phyloP scores from a whole-genome alignment of 257 asterid genomes.

The Thymus mandschuricus region DNA sequence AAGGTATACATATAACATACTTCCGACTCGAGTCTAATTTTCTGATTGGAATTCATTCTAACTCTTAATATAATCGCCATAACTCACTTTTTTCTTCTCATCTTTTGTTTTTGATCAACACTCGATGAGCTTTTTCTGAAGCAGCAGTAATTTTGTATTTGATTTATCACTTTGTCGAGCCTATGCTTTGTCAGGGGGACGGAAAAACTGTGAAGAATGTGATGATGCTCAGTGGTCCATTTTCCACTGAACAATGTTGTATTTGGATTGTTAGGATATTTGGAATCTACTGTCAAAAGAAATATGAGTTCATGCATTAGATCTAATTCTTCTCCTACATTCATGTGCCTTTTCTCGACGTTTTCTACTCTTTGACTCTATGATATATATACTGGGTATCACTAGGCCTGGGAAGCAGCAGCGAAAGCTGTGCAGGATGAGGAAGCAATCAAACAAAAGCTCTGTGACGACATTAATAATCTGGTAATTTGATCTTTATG shows the following conservation, averaged over 20 bases:
- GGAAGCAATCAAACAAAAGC: slow-evolving; percentile 76
- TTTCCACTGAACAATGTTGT: not conserved
- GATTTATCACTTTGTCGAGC: not conserved
- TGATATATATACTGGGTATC: slow-evolving; percentile 26
- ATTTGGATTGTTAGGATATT: not conserved
- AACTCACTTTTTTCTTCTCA: not conserved
- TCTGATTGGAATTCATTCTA: slow-evolving; percentile 15
- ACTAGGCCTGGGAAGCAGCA: slow-evolving; percentile 88
- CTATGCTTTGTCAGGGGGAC: slow-evolving; percentile 23
- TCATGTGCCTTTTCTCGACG: not conserved
- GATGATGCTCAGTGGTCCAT: not conserved
- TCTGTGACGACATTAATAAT: slow-evolving; percentile 73
- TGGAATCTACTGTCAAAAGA: slow-evolving; percentile 4
- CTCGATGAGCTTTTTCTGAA: slow-evolving; percentile 3
- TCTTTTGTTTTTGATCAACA: slow-evolving; percentile 6
- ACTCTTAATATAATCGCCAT: not conserved
- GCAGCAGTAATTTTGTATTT: slow-evolving; percentile 3
- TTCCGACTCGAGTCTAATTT: not conserved
- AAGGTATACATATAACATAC: not conserved
- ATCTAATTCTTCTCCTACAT: not conserved
- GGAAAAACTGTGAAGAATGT: not conserved
- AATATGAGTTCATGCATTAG: slow-evolving; percentile 18
- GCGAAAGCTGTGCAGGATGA: slow-evolving; percentile 72
- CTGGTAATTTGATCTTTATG: slow-evolving; percentile 45
- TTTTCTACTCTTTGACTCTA: slow-evolving; percentile 27